Percentiles rank a stretch among this genome's conserved stretches.
phyloP scores from a whole-genome alignment of 768 basidiomycete species.

The Cytidiella melzeri region DNA sequence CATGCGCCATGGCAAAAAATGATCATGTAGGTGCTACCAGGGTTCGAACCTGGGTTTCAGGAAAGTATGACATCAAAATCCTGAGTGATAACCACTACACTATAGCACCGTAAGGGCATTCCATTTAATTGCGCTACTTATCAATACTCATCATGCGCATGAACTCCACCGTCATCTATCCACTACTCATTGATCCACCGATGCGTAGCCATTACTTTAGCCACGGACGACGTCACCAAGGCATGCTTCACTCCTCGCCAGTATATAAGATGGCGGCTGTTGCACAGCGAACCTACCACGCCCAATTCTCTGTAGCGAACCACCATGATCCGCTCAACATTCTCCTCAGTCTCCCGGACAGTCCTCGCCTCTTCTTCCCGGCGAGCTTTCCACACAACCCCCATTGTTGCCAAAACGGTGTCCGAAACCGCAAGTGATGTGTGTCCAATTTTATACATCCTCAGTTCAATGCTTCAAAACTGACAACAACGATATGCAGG shows the following conservation, averaged over 20 bases:
- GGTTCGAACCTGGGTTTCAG: conserved; percentile 17
- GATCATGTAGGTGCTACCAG: conserved; percentile 9
- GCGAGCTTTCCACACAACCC: conserved; percentile 27
- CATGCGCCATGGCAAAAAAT: not conserved
- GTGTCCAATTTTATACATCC: no score
- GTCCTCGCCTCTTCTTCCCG: conserved; percentile 13
- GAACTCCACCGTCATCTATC: not conserved
- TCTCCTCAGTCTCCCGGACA: conserved; percentile 16
- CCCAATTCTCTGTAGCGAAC: not conserved
- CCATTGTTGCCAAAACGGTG: conserved; percentile 27
- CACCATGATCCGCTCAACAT: conserved; percentile 25
- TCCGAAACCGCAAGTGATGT: conserved; percentile 34
- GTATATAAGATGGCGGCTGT: not conserved
- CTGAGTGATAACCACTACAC: conserved; percentile 19
- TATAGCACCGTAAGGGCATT: conserved; percentile 7
- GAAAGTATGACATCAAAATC: conserved; percentile 13
- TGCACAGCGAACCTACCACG: no score
- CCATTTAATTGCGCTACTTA: not conserved
- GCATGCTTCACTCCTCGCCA: not conserved
- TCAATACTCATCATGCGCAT: not conserved
- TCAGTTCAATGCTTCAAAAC: no score
- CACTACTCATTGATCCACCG: not conserved
- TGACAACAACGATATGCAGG: conserved; percentile 22
- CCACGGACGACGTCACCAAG: not conserved
- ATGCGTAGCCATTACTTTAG: no score